Evolutionary conservation across 148 eudicot species (phyloP).

Genomic region (Persicaria maculosa): DNA sequence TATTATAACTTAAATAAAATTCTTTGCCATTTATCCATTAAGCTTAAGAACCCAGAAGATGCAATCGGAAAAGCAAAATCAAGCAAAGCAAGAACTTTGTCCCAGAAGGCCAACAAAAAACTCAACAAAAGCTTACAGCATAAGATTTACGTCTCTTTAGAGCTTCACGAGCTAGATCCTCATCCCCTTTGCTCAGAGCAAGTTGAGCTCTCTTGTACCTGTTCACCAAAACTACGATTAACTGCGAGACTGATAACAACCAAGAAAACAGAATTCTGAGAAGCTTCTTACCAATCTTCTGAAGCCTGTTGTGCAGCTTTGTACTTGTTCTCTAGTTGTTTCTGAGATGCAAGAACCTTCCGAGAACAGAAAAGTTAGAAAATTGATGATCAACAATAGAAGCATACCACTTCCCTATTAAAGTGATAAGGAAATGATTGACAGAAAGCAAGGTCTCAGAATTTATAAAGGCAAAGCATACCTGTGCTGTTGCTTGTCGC

Average conservation of each 20-base stretch:
- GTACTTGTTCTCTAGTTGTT: constrained; percentile 81
- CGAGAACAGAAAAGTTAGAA: constrained; percentile 17
- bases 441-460: not conserved
- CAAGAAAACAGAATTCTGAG: constrained; percentile 1
- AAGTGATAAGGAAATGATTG: constrained; percentile 1
- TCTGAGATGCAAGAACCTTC: constrained; percentile 97
- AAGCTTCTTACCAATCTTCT: constrained; percentile 71
- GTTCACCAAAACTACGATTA: constrained; percentile 16
- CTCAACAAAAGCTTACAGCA: constrained; percentile 52
- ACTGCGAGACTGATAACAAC: not conserved
- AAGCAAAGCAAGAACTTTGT: not conserved
- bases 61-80: not conserved
- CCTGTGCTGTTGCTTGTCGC: constrained; percentile 99
- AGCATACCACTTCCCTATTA: not conserved
- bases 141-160: constrained; percentile 89
- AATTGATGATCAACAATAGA: constrained; percentile 2
- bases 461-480: constrained; percentile 18
- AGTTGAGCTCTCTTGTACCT: constrained; percentile 94
- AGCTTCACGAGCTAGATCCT: constrained; percentile 99
- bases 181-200: constrained; percentile 92
- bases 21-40: not conserved
- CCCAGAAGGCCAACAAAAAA: not conserved
- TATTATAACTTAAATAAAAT: not conserved
- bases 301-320: constrained; percentile 87
- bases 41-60: not conserved